Conservation (phyloP, 352 stramenopile genomes). For the Globisporangium megalacanthum region DNA sequence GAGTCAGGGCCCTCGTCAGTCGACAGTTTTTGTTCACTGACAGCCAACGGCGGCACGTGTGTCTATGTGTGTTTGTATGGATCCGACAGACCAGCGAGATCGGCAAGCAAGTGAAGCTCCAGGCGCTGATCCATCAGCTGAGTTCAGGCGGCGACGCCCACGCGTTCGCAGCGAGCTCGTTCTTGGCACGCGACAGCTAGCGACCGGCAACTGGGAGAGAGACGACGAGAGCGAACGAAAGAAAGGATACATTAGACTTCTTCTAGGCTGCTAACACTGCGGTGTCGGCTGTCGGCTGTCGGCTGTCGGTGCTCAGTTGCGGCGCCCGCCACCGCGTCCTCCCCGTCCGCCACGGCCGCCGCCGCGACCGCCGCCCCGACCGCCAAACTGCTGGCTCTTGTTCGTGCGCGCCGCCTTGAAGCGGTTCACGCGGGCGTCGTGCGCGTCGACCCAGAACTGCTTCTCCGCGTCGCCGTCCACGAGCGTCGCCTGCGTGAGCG, state of each 20-base stretch:
- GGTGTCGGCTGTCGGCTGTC: neutral
- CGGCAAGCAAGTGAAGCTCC: conserved; percentile 74
- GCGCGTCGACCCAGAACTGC: conserved; percentile 79
- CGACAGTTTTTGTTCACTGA: neutral
- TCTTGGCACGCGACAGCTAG: conserved; percentile 51
- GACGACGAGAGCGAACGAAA: conserved; percentile 1
- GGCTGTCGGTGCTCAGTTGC: conserved; percentile 10
- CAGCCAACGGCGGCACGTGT: neutral
- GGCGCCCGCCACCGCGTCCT: conserved; percentile 23
- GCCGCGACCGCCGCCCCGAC: conserved; percentile 28
- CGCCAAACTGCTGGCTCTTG: conserved; percentile 47
- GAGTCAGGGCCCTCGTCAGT: neutral
- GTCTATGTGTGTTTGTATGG: neutral
- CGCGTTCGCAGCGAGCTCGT: conserved; percentile 39
- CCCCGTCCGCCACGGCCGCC: conserved; percentile 35
- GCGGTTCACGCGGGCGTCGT: conserved; percentile 60
- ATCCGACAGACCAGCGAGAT: conserved; percentile 55
- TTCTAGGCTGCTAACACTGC: conserved; percentile 3
- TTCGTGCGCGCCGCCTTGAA: conserved; percentile 79
- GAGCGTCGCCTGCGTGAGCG: conserved; percentile 45
- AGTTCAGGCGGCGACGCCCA: conserved; percentile 60
- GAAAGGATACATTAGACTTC: conserved; percentile 27
- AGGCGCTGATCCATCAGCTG: conserved; percentile 79
- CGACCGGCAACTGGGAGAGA: neutral
- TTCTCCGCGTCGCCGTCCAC: conserved; percentile 79